These are phyloP conservation scores for Cubamyces lactineus DNA, from an alignment of 768 basidiomycete genomes.

Conservation along the genomic window DNA sequence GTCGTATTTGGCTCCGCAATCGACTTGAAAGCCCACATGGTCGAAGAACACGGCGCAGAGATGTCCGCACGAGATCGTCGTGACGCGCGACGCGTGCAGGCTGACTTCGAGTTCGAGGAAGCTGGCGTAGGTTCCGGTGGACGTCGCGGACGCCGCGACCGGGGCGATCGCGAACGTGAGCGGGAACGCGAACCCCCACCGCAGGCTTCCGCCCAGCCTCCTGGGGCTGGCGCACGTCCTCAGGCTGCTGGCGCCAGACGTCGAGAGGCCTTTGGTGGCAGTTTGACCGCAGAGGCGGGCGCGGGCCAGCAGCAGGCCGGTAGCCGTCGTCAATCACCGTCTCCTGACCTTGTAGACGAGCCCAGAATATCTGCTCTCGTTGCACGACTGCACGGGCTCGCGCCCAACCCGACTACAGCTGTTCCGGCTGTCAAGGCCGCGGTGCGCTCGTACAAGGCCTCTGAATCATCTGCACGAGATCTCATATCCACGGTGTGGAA, in stretches of 20 bases:
- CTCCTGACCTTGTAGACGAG: constrained; percentile 50
- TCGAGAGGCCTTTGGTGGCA: constrained; percentile 64
- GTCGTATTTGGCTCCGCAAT: constrained; percentile 89
- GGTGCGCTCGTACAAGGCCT: constrained; percentile 73
- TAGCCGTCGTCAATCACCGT: constrained; percentile 37
- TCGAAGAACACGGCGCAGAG: constrained; percentile 78
- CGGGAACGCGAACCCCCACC: constrained; percentile 54
- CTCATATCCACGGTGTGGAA: constrained; percentile 90
- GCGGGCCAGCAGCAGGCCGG: constrained; percentile 21
- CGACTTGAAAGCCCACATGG: constrained; percentile 91
- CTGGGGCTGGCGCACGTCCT: constrained; percentile 34
- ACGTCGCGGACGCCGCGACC: constrained; percentile 47
- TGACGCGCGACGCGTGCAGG: constrained; percentile 68
- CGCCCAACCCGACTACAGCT: constrained; percentile 60
- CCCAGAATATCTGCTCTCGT: constrained; percentile 59
- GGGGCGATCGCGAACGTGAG: constrained; percentile 55
- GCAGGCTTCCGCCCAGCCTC: constrained; percentile 20
- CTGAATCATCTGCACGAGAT: constrained; percentile 81
- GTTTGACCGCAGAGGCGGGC: constrained; percentile 48
- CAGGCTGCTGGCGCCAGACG: constrained; percentile 44
- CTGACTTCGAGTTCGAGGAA: constrained; percentile 70
- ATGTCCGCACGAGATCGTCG: constrained; percentile 72
- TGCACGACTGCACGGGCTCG: constrained; percentile 59
- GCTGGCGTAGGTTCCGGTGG: constrained; percentile 41
- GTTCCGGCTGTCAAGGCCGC: constrained; percentile 70